Percentiles rank a stretch among this genome's conserved stretches.
Evolutionary conservation across 495 filamentous ascomycete species (phyloP).

Genomic region (Symbiotaphrina buchneri): DNA sequence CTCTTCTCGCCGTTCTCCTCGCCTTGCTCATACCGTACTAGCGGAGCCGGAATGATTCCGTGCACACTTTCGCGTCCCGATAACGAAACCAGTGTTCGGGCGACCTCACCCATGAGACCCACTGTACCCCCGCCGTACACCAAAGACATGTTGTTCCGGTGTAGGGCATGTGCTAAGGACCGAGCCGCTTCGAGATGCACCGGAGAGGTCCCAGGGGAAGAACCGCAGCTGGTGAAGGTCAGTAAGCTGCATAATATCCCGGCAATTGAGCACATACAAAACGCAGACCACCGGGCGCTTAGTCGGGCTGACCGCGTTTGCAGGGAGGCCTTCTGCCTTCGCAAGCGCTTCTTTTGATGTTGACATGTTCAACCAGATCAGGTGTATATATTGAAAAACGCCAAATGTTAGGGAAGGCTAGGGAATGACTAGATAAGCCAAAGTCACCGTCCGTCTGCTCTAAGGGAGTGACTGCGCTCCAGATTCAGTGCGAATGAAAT

Average conservation of each 20-base stretch:
- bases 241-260: slow-evolving; percentile 4
- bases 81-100: slow-evolving; percentile 65
- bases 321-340: neutral
- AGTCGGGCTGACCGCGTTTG: slow-evolving; percentile 8
- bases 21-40: slow-evolving; percentile 55
- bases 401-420: too few species aligned
- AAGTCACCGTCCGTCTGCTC: too few species aligned
- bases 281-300: slow-evolving; percentile 38
- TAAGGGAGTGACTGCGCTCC: too few species aligned
- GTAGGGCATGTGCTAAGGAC: slow-evolving; percentile 50
- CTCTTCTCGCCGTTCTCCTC: slow-evolving; percentile 5
- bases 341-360: neutral
- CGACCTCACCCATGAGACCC: slow-evolving; percentile 86
- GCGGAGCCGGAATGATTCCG: slow-evolving; percentile 73
- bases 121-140: slow-evolving; percentile 91
- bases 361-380: too few species aligned
- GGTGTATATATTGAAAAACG: too few species aligned
- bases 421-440: too few species aligned
- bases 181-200: slow-evolving; percentile 52
- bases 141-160: slow-evolving; percentile 49
- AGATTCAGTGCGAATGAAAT: too few species aligned
- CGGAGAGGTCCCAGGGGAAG: slow-evolving; percentile 45
- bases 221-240: slow-evolving; percentile 54
- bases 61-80: slow-evolving; percentile 67
- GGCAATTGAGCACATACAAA: too few species aligned